Conservation (phyloP, 2,329 filamentous ascomycete species). For the Neodidymelliopsis sp. region DNA sequence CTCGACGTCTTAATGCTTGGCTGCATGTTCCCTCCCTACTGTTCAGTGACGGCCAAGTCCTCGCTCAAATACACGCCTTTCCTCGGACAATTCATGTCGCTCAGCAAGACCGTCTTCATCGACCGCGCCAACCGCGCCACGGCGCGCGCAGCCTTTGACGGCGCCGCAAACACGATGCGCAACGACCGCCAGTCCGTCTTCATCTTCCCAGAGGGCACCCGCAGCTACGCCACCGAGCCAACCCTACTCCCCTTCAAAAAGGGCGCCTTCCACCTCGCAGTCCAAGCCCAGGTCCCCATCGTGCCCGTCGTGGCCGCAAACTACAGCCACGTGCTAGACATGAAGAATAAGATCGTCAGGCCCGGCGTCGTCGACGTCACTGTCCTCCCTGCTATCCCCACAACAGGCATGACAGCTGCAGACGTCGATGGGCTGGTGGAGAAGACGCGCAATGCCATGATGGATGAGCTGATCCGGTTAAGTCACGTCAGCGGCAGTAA, state of each 20-base stretch:
- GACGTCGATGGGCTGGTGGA: slow-evolving; percentile 46
- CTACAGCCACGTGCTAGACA: slow-evolving; percentile 57
- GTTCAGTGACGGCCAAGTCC: slow-evolving; percentile 91
- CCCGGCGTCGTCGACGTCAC: slow-evolving; percentile 63
- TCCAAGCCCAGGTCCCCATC: slow-evolving; percentile 92
- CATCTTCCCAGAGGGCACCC: slow-evolving; percentile 91
- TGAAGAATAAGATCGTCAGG: slow-evolving; percentile 53
- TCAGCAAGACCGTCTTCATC: slow-evolving; percentile 93
- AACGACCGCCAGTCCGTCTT: slow-evolving; percentile 72
- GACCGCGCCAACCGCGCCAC: slow-evolving; percentile 85
- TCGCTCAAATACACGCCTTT: slow-evolving; percentile 81
- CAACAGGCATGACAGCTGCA: slow-evolving; percentile 42
- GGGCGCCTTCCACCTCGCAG: slow-evolving; percentile 93
- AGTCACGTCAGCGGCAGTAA: slow-evolving; percentile 34
- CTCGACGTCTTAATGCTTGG: slow-evolving; percentile 94
- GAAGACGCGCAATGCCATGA: slow-evolving; percentile 45
- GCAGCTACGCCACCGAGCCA: slow-evolving; percentile 85
- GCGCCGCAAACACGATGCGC: slow-evolving; percentile 82
- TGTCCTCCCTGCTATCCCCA: slow-evolving; percentile 47
- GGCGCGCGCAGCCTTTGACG: slow-evolving; percentile 83
- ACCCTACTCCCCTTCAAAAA: slow-evolving; percentile 96
- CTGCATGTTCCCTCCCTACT: slow-evolving; percentile 86
- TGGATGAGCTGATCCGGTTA: slow-evolving; percentile 46
- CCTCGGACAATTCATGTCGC: slow-evolving; percentile 88
- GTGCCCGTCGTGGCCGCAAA: slow-evolving; percentile 74